These are phyloP conservation scores for Chlorella vulgaris DNA, from an alignment of 139 green algal species.

Conservation along the genomic window DNA sequence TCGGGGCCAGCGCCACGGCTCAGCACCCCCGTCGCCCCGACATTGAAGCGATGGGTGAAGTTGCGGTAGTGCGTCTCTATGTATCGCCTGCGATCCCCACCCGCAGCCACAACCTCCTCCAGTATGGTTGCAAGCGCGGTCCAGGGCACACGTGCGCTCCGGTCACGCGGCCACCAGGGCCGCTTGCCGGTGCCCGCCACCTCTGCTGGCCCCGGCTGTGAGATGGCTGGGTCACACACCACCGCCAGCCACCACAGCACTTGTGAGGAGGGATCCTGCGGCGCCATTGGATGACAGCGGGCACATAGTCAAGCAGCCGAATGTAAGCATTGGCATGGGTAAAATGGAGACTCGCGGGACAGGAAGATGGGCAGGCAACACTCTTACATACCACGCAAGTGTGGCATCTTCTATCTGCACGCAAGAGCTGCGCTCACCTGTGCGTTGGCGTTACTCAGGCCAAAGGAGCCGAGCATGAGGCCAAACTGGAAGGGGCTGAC, in stretches of 20 bases:
- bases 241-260: slow-evolving; percentile 23
- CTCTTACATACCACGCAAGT: no score
- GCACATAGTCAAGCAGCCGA: no score
- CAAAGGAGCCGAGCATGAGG: background rate
- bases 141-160: slow-evolving; percentile 11
- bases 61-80: background rate
- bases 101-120: background rate
- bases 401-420: no score
- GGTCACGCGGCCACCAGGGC: background rate
- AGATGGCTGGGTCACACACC: slow-evolving; percentile 15
- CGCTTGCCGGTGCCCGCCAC: background rate
- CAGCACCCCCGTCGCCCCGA: background rate
- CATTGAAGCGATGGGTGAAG: background rate
- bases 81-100: background rate
- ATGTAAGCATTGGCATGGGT: background rate
- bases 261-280: slow-evolving; percentile 10
- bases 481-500: slow-evolving; percentile 20
- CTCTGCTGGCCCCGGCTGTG: background rate
- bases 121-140: background rate
- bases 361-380: no score
- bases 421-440: no score
- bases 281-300: no score
- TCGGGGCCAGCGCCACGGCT: background rate
- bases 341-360: background rate
- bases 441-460: background rate